Evolutionary conservation across 345 rosid species (phyloP), one percentile per base, ranked within the genome.

Genomic region (Salix koriyanagi): DNA sequence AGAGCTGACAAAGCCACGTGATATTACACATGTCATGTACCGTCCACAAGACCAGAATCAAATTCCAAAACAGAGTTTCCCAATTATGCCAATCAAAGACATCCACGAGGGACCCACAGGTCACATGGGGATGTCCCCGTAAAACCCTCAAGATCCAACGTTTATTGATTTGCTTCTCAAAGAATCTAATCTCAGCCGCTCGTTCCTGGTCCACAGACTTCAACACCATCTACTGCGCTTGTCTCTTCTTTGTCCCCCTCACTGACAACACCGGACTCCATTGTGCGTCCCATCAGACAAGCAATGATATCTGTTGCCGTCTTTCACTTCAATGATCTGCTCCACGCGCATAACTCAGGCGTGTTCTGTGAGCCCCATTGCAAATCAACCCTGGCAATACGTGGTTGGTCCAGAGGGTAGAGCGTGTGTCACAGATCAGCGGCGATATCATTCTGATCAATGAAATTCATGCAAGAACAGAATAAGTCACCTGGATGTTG

Each of bases 221-320:
- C 79, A 83, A 79, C 75, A 44, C 71, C 79, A 9, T 73, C 32
- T 85, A 80, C 74, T 70, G 68, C 78, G 75, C 18, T 39, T 90
- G 91, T 90, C 87, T 76, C 86, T 21, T n/a, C 79, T 5, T 36
- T 88, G 93, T 83, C 84, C 79, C 89, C 87, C 72, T 54, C 36
- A 12, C 21, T 1, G 0, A n/a, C 18, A n/a, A 71, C 87, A 83
- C 74, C 87, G 44, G 67, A 64, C 83, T 66, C 80, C 64, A 66
- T 80, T 75, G 78, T 85, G 93, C 80, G 78, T 81, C 84, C 80
- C 84, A 28, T 50, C 34, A 73, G 75, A 65, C 77, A 75, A 77
- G 81, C 89, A 88, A 11, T 69, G 58, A 78, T 73, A 79, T 83
- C 84, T 68, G 80, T 78, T 32, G 64, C 79, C 74, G 86, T 75